phyloP scores from a whole-genome alignment of 352 stramenopile species.

The Pythium volutum region DNA sequence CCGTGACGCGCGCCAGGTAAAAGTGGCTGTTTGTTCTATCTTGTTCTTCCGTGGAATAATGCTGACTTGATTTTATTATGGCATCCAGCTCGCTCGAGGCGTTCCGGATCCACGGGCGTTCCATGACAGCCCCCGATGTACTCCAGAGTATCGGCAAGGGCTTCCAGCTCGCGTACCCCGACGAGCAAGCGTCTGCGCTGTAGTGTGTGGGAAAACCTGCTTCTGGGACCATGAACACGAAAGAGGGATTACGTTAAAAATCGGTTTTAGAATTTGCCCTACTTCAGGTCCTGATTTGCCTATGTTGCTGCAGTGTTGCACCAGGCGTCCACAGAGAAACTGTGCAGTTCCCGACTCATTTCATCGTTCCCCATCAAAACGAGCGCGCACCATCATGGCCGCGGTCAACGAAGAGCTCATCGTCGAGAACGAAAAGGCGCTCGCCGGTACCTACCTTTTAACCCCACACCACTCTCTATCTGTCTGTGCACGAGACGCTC shows the following conservation, averaged over 20 bases:
- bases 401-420: conserved; percentile 46
- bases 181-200: conserved; percentile 2
- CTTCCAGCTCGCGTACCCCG: conserved; percentile 32
- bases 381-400: neutral
- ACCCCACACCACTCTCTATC: neutral
- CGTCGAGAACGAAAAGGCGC: conserved; percentile 64
- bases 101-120: conserved; percentile 64
- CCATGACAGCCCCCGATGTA: conserved; percentile 85
- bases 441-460: conserved; percentile 37
- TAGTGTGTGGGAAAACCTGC: too few relatives aligned
- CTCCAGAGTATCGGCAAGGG: conserved; percentile 62
- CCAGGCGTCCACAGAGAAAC: conserved; percentile 5
- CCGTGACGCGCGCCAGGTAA: conserved; percentile 75
- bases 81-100: conserved; percentile 45
- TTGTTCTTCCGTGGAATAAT: neutral
- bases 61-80: neutral
- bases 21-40: neutral
- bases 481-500: neutral
- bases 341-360: neutral
- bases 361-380: neutral
- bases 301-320: conserved; percentile 18
- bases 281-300: neutral
- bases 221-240: neutral
- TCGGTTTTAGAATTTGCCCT: neutral
- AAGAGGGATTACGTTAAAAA: neutral